Evolutionary conservation across 495 filamentous ascomycete genomes (phyloP), one percentile per base, ranked within the genome.

Genomic region (Lasiosphaeria ovina): DNA sequence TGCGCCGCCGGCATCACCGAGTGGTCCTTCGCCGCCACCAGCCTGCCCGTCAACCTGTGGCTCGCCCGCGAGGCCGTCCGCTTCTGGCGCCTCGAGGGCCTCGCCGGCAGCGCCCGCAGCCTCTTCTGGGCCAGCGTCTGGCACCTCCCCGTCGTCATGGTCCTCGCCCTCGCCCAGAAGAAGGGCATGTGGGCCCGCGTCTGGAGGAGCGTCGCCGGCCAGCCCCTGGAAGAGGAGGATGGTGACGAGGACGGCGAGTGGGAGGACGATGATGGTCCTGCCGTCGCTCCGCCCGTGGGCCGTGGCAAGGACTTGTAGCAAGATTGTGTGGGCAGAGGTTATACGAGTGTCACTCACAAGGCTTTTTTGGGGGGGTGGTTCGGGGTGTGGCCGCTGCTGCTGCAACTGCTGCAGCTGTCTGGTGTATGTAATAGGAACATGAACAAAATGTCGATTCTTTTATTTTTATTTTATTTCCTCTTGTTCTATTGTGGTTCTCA

Each of bases 91-190:
- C 76, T 85, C 35, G 84, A 91, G 59, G 94, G 93, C 12, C 80
- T 84, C 49, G 85, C 89, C 63, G 95, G 95, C 5, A 89, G 79
- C 47, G 95, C 95, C 6, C 85, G 91, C 49, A 88, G 87, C 5
- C 69, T 98, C 58, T 98, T 98, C 74, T 98, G 94, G 94, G 91
- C 94, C 0, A 95, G 91, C 73, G 92, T 98, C 32, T 98, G 94
- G 94, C 92, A 97, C 77, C 67, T 98, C 42, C 94, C 94, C 0
- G 90, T 90, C 49, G 82, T 97, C 31, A 85, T 98, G 79, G 90
- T 96, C 59, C 77, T 97, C 59, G 95, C 92, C 44, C 89, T 98
- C 71, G 85, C 87, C 51, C 92, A 94, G 70, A 98, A 98, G 83
- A 96, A 92, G 76, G 95, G 93, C 0, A 79, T 98, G 66, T 96